phyloP scores from a whole-genome alignment of 2,329 filamentous ascomycete genomes.

The Colletotrichum noveboracense region DNA sequence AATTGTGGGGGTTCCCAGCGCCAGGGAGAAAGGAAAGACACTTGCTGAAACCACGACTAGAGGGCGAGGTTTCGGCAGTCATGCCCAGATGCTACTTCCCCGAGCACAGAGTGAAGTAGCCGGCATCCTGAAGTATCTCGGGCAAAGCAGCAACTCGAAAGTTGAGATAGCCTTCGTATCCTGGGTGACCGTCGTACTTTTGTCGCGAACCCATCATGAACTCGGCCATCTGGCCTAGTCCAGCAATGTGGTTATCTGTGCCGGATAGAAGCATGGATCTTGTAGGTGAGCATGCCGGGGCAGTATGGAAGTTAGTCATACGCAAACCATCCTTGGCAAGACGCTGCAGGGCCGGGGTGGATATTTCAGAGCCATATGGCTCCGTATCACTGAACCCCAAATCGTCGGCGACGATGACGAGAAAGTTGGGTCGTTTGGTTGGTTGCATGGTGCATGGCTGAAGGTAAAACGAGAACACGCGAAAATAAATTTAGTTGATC shows the following conservation, averaged over 20 bases:
- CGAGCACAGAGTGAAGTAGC: conserved; percentile 65
- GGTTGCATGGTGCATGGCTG: neutral
- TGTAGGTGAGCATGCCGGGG: conserved; percentile 68
- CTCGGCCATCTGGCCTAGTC: conserved; percentile 64
- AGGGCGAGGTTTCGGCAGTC: conserved; percentile 60
- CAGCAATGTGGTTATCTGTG: conserved; percentile 65
- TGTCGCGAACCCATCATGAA: conserved; percentile 40
- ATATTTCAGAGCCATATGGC: conserved; percentile 65
- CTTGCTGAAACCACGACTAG: conserved; percentile 62
- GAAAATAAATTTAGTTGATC: neutral
- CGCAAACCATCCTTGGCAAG: conserved; percentile 52
- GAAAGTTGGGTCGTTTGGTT: conserved; percentile 57
- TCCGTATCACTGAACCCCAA: conserved; percentile 65
- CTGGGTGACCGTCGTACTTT: conserved; percentile 58
- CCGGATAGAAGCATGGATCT: conserved; percentile 60
- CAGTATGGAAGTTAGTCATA: conserved; percentile 70
- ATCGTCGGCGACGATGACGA: conserved; percentile 64
- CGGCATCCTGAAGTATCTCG: conserved; percentile 61
- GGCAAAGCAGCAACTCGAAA: conserved; percentile 62
- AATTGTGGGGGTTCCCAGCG: conserved; percentile 58
- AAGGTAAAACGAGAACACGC: neutral
- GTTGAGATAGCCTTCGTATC: conserved; percentile 70
- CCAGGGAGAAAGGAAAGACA: conserved; percentile 66
- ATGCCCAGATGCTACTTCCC: conserved; percentile 70
- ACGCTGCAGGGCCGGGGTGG: conserved; percentile 63